Conservation (phyloP, 345 rosid species). For the Rhodomyrtus tomentosa region DNA sequence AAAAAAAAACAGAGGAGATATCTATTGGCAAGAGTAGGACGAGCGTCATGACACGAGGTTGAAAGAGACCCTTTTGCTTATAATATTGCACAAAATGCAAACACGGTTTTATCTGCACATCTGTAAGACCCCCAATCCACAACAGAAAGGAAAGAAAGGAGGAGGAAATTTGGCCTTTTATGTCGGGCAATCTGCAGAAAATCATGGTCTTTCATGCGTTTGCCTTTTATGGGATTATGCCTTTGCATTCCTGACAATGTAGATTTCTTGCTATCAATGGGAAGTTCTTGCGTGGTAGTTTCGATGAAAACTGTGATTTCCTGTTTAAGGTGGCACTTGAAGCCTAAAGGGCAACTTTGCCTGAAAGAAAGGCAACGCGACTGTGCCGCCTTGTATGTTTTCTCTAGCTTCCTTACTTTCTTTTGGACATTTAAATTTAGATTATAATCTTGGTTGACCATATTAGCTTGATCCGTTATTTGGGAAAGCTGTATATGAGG, state of each 20-base stretch:
- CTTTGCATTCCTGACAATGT: background rate
- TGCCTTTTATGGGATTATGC: background rate
- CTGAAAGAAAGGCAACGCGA: background rate
- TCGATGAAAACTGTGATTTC: background rate
- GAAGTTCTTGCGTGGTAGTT: background rate
- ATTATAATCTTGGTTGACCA: background rate
- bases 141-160: no score
- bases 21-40: background rate
- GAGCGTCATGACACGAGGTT: background rate
- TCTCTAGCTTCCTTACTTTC: background rate
- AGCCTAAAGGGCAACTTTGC: background rate
- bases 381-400: fast-evolving
- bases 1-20: background rate
- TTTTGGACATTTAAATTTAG: background rate
- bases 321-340: background rate
- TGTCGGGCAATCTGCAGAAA: background rate
- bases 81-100: background rate
- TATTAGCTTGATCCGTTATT: background rate
- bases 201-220: background rate
- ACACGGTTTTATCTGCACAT: background rate
- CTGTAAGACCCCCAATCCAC: background rate
- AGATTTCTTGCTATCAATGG: background rate
- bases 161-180: background rate
- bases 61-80: background rate
- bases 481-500: background rate